Base-by-base conservation (phyloP, 805 yeast genomes). In the Schwanniomyces sp. region DNA sequence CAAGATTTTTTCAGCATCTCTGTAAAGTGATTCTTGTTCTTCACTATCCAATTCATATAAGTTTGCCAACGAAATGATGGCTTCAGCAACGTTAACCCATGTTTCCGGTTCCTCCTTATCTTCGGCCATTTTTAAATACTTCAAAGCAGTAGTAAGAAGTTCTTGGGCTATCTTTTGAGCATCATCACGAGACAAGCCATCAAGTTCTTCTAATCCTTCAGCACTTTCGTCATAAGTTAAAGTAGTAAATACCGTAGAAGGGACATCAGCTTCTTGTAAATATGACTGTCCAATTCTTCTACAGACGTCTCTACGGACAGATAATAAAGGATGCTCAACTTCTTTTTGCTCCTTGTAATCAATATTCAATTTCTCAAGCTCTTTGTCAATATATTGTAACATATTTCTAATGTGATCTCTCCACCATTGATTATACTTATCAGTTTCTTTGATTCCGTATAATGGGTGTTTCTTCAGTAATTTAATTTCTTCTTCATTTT, bases 31-130 rank as follows among this genome's bases (percentile, higher is more conserved):
- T 50, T 85, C 88, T 67, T 90, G 96, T 38, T 84, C 86, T 29
- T 70, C 68, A 44, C 85, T 75, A 25, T 85, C 90, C 24, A 80
- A 69, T 7, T 84, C 88, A 50, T 78, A 74, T 43, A 91, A 62
- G 56, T 91, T 91, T 12, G 91, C 97, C 54, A 88, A 69, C 12
- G 86, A 80, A 30, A 92, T 88, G 58, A 81, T 73, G 1, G 96
- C 91, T 64, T 92, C 98, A 0, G 97, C 96, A 40, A 87, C 76
- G 58, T 82, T 80, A 10, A 85, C 96, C 88, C 92, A 86, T 5
- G 86, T 75, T 49, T 84, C 85, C 0, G 96, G 95, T 36, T 86
- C 89, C 40, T 84, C 88, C 16, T 81, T 83, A 43, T 82, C 82
- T 62, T 84, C 80, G 0, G 91, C 85, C 46, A 72, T 67, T 46